A percentile compares a stretch with the other conserved stretches of the same genome.
Evolutionary conservation across 192 early-diverging fungal species (phyloP).

Genomic region (Umbelopsis sp.): DNA sequence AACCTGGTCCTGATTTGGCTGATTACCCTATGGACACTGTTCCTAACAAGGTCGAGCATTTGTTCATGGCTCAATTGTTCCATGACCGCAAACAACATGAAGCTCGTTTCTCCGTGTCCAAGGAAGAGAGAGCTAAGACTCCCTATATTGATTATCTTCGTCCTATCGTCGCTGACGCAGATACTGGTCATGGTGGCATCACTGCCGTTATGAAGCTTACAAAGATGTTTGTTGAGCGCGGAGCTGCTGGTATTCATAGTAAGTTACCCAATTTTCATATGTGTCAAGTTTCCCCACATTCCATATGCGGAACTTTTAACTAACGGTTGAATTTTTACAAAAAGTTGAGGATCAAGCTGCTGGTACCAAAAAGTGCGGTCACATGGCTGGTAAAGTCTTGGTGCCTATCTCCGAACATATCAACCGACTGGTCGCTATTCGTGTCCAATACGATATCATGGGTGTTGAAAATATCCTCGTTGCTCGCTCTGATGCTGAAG

Average conservation of each 20-base stretch:
- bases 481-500: conserved; percentile 95
- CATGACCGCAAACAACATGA: conserved; percentile 97
- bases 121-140: conserved; percentile 62
- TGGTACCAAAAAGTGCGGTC: conserved; percentile 98
- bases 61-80: conserved; percentile 96
- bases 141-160: conserved; percentile 87
- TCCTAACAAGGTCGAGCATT: conserved; percentile 98
- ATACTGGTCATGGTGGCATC: conserved; percentile 98
- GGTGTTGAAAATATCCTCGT: conserved; percentile 93
- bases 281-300: conserved; percentile 2
- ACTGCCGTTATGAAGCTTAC: conserved; percentile 96
- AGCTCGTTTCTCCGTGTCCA: conserved; percentile 73
- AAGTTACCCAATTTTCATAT: conserved; percentile 8
- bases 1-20: conserved; percentile 97
- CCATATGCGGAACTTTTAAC: conserved; percentile 1
- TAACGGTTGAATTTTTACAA: neutral
- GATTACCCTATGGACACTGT: conserved; percentile 99
- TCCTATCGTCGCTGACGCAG: conserved; percentile 96
- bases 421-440: conserved; percentile 91
- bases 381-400: conserved; percentile 99
- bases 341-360: conserved; percentile 88
- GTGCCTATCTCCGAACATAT: conserved; percentile 98
- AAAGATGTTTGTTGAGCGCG: conserved; percentile 97
- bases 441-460: conserved; percentile 99
- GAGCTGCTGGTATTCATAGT: conserved; percentile 91